phyloP scores from a whole-genome alignment of 1,139 yeast genomes.

The Hanseniaspora sp. region DNA sequence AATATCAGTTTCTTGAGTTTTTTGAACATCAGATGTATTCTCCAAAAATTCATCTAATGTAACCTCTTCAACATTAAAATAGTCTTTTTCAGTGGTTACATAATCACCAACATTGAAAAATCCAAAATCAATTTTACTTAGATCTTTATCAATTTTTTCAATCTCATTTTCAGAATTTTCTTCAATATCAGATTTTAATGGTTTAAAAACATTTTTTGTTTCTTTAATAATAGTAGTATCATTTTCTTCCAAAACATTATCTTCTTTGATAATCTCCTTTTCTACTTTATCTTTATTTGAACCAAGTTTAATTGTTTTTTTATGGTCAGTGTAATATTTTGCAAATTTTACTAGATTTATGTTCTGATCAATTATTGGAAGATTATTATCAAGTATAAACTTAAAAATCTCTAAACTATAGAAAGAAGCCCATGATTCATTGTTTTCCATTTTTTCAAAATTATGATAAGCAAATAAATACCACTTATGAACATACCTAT shows the following conservation, averaged over 20 bases:
- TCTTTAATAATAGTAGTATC: not conserved
- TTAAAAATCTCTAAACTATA: not conserved
- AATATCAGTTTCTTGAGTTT: not conserved
- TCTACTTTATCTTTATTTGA: not conserved
- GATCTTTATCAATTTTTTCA: not conserved
- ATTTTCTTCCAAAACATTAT: not conserved
- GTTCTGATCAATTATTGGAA: constrained; percentile 5
- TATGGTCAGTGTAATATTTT: not conserved
- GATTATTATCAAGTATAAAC: constrained; percentile 1
- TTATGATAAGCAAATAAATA: not conserved
- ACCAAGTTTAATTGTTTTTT: not conserved
- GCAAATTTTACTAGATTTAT: not conserved
- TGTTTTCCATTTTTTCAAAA: not conserved
- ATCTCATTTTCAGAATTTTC: not conserved
- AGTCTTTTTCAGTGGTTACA: not conserved
- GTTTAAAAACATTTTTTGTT: not conserved
- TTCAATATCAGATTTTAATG: not conserved
- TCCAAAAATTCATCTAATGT: not conserved
- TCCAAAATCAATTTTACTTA: not conserved
- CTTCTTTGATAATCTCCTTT: too few species aligned
- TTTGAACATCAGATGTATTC: not conserved
- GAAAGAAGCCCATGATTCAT: not conserved
- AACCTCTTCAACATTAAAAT: not conserved
- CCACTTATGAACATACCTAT: constrained; percentile 4
- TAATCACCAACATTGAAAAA: not conserved